Conservation (phyloP, 495 filamentous ascomycete species). For the Oidiodendron maius region DNA sequence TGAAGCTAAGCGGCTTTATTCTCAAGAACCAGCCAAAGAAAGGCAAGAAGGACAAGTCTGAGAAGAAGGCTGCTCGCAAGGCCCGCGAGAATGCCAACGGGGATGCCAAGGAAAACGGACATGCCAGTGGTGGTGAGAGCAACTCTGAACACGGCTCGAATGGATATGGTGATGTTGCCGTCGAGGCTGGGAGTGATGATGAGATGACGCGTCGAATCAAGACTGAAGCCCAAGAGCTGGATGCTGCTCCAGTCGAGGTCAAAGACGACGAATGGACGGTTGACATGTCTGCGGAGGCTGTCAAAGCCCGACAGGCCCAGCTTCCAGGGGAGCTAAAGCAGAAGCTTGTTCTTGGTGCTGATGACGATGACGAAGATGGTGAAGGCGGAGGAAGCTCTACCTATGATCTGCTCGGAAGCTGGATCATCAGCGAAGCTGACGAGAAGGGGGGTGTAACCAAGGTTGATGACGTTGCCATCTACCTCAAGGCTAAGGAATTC, state of each 20-base stretch:
- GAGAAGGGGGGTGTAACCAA: conserved; percentile 66
- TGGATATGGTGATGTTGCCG: conserved; percentile 62
- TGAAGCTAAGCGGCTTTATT: conserved; percentile 97
- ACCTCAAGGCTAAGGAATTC: conserved; percentile 91
- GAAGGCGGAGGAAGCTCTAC: conserved; percentile 69
- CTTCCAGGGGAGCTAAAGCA: conserved; percentile 89
- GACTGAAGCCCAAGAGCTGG: conserved; percentile 70
- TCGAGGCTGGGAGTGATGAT: conserved; percentile 83
- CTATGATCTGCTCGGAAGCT: conserved; percentile 91
- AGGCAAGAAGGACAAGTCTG: conserved; percentile 93
- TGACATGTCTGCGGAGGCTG: conserved; percentile 89
- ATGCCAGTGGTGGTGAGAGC: conserved; percentile 55
- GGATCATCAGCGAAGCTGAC: conserved; percentile 73
- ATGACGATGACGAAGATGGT: conserved; percentile 77
- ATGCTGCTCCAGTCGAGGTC: conserved; percentile 49
- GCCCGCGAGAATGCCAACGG: conserved; percentile 63
- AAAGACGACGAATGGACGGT: conserved; percentile 92
- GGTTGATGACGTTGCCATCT: conserved; percentile 82
- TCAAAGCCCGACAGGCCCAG: conserved; percentile 86
- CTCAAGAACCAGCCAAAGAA: conserved; percentile 87
- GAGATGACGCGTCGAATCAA: conserved; percentile 88
- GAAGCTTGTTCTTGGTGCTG: conserved; percentile 77
- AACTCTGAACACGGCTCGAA: conserved; percentile 67
- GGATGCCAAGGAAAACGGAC: conserved; percentile 50
- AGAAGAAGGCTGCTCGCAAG: conserved; percentile 78